A percentile compares a stretch with the other conserved stretches of the same genome.
These are phyloP conservation scores for Mrakia gelida DNA, from an alignment of 768 basidiomycete species.

Conservation along the genomic window DNA sequence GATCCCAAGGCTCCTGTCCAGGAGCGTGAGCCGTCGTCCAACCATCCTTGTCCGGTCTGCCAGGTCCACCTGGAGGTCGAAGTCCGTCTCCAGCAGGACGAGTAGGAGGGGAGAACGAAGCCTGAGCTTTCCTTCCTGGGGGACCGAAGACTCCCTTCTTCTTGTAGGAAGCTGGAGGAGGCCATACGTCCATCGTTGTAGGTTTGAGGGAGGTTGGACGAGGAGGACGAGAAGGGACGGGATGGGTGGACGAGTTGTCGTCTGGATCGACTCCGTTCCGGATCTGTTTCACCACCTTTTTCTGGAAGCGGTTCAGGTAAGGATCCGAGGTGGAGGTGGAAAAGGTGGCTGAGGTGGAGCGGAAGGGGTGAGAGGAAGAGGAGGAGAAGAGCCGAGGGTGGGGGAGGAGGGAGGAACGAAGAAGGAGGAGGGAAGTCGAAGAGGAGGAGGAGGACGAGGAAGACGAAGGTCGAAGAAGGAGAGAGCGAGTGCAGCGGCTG, in stretches of 20 bases:
- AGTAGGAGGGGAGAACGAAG: neutral
- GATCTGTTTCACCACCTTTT: neutral
- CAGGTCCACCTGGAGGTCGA: neutral
- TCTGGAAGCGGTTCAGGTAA: neutral
- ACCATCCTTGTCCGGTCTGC: neutral
- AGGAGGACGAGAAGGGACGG: neutral
- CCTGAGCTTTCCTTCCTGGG: neutral
- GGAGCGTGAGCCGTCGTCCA: neutral
- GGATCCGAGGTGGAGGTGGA: neutral
- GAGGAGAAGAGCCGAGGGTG: too few species aligned
- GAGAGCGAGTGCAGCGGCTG: neutral
- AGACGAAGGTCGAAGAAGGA: neutral
- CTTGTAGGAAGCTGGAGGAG: constrained; percentile 10
- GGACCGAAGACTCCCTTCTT: neutral
- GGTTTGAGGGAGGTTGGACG: neutral
- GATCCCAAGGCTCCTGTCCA: neutral
- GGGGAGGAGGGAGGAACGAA: neutral
- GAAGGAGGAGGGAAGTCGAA: neutral
- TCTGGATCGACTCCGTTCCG: neutral
- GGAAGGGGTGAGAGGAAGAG: too few species aligned
- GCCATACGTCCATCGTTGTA: neutral
- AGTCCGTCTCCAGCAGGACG: neutral
- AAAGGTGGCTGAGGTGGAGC: too few species aligned
- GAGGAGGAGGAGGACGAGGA: neutral
- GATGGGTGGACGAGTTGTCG: neutral